Evolutionary conservation across 495 filamentous ascomycete species (phyloP).

Genomic region (Tuber calosporum): DNA sequence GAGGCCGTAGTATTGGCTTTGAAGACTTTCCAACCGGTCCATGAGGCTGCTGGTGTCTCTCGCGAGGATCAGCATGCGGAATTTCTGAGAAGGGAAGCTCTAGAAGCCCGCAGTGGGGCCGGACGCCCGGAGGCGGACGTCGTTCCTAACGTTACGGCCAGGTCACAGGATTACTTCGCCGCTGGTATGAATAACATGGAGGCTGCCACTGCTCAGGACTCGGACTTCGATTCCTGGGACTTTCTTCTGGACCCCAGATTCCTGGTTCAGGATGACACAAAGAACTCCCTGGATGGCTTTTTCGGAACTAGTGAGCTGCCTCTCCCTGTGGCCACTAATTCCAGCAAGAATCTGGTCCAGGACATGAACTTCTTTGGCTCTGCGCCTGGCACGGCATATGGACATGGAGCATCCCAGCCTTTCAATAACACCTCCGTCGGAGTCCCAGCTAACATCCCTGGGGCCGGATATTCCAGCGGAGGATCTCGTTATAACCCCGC

Average conservation of each 20-base stretch:
- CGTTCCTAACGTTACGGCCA: neutral
- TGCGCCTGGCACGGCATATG: neutral
- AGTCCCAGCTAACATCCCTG: neutral
- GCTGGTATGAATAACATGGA: neutral
- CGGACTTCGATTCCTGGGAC: neutral
- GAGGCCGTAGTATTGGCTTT: neutral
- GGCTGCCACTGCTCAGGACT: neutral
- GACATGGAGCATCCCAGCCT: neutral
- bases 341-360: neutral
- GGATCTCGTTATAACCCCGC: neutral
- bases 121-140: neutral
- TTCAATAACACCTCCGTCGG: neutral
- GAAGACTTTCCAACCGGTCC: neutral
- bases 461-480: neutral
- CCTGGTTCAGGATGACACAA: neutral
- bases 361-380: neutral
- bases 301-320: neutral
- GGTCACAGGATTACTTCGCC: neutral
- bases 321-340: neutral
- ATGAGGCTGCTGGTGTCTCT: neutral
- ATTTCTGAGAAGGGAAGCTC: neutral
- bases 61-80: neutral
- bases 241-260: neutral
- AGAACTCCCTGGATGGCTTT: neutral
- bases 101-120: neutral